Base-by-base conservation (phyloP, 495 filamentous ascomycete genomes). In the Bacidia rubella region DNA sequence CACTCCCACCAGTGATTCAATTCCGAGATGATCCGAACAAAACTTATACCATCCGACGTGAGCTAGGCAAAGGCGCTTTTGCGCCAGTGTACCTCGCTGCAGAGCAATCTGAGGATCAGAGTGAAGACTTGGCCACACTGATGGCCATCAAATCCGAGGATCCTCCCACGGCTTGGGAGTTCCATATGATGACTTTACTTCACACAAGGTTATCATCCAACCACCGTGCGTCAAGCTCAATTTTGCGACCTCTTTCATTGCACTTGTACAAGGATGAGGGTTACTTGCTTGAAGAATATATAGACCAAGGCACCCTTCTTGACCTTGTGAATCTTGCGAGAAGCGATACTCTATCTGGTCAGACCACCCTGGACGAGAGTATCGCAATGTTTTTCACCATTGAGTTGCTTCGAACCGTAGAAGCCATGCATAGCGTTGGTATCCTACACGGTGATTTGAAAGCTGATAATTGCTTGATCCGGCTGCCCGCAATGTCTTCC, bases 401-500 rank as follows among this genome's bases (percentile, higher is more conserved):
- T 54, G 92, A 98, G 65, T 78, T 98, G 25, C 74, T 97, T 55
- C 84, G 92, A 41, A 94, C 89, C 0, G 73, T 95, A 20, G 90
- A 98, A 69, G 81, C 80, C 0, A 73, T 97, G 50, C 92, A 98
- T 68, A 60, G 78, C 1, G 81, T 82, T 53, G 76, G 78, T 7
- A 76, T 98, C 56, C 71, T 95, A 23, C 92, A 98, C 63, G 93
- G 92, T 44, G 92, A 98, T 60, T 73, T 98, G 58, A 98, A 98
- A 66, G 79, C 84, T 1, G 92, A 98, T 64, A 98, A 98, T 64
- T 90, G 89, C 57, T 78, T 98, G 1, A 78, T 96, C 39, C 87
- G 92, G 9, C 78, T 96, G 47, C 62, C 62, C 3, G 54, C 66
- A 23, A 53, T 65, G 4, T 49, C 54, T 17, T 40, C 59, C 9